A percentile compares a stretch with the other conserved stretches of the same genome.
These are phyloP conservation scores for Intubia oerlemansii DNA, from an alignment of 2,329 filamentous ascomycete genomes.

Conservation along the genomic window DNA sequence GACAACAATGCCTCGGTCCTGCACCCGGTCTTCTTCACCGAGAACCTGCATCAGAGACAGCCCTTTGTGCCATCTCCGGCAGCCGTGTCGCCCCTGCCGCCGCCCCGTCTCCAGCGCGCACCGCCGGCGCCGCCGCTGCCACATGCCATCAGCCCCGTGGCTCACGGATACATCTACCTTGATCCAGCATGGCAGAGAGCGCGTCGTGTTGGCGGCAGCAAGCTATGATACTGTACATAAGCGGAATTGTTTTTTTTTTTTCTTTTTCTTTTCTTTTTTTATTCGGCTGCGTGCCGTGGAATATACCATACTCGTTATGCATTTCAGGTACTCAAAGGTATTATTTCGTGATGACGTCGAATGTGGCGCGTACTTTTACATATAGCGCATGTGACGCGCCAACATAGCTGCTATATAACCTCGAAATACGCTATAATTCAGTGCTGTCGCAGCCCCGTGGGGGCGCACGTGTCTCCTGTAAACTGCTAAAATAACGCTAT, in stretches of 20 bases:
- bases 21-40: conserved; percentile 61
- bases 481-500: too few relatives aligned
- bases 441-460: too few relatives aligned
- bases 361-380: too few relatives aligned
- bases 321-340: too few relatives aligned
- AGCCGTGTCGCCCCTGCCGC: conserved; percentile 2
- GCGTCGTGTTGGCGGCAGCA: neutral
- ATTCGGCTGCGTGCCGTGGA: too few relatives aligned
- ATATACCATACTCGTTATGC: too few relatives aligned
- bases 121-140: conserved; percentile 3
- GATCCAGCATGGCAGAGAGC: conserved; percentile 10
- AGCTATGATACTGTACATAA: conserved; percentile 3
- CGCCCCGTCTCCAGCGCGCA: conserved; percentile 3
- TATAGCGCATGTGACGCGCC: too few relatives aligned
- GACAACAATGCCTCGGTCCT: conserved; percentile 33
- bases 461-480: too few relatives aligned
- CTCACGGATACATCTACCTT: conserved; percentile 38
- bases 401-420: too few relatives aligned
- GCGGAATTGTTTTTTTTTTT: neutral
- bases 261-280: neutral
- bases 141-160: conserved; percentile 24
- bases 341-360: too few relatives aligned
- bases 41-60: conserved; percentile 28
- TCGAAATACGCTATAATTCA: too few relatives aligned
- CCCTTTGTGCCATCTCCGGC: conserved; percentile 5